phyloP scores from a whole-genome alignment of 1,139 yeast species.

The Pichia sp. region DNA sequence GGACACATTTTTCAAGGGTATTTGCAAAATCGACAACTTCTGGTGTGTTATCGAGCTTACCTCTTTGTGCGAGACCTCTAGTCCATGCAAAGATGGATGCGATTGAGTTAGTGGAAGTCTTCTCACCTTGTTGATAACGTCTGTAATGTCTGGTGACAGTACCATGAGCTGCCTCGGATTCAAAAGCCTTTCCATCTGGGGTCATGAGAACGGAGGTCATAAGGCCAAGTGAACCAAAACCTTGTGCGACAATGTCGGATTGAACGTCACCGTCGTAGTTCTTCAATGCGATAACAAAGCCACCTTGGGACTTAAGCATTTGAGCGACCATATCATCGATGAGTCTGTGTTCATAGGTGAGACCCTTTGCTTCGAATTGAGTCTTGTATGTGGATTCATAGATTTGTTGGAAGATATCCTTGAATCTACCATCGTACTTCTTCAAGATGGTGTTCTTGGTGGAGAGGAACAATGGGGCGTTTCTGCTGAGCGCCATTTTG shows the following conservation, averaged over 20 bases:
- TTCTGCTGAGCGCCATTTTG: slow-evolving; percentile 74
- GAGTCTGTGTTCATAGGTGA: slow-evolving; percentile 94
- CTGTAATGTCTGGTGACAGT: slow-evolving; percentile 96
- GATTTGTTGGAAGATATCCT: slow-evolving; percentile 81
- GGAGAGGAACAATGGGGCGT: slow-evolving; percentile 73
- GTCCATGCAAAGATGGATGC: slow-evolving; percentile 99
- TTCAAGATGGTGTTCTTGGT: slow-evolving; percentile 94
- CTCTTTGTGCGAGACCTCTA: slow-evolving; percentile 74
- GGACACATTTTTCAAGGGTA: slow-evolving; percentile 69
- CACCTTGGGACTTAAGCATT: slow-evolving; percentile 94
- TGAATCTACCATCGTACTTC: slow-evolving; percentile 89
- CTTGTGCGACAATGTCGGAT: slow-evolving; percentile 96
- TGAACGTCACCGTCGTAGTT: slow-evolving; percentile 98
- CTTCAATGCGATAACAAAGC: slow-evolving; percentile 90
- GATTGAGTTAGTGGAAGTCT: slow-evolving; percentile 95
- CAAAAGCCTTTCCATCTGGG: slow-evolving; percentile 94
- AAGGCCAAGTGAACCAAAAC: slow-evolving; percentile 91
- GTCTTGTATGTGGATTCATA: slow-evolving; percentile 64
- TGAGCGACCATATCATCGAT: slow-evolving; percentile 99
- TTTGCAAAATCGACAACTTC: slow-evolving; percentile 77
- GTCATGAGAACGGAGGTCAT: slow-evolving; percentile 94
- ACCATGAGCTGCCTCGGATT: slow-evolving; percentile 96
- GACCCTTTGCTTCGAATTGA: slow-evolving; percentile 66
- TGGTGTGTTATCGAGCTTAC: slow-evolving; percentile 77
- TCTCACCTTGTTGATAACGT: slow-evolving; percentile 92